A percentile compares a stretch with the other conserved stretches of the same genome.
phyloP scores from a whole-genome alignment of 2,329 filamentous ascomycete genomes.

The Tolypocladium album region DNA sequence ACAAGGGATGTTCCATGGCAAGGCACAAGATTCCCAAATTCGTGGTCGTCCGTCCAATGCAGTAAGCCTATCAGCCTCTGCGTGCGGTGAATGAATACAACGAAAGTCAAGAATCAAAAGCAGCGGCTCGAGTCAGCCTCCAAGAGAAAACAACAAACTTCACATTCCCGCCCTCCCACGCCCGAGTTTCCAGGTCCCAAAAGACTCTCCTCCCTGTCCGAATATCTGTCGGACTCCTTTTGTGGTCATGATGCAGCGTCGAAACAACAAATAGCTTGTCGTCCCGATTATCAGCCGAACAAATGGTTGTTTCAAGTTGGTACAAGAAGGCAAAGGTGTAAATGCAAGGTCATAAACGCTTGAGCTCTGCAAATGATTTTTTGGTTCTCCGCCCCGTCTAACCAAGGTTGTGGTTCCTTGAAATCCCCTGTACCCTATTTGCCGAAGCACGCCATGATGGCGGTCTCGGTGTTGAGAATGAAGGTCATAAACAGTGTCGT shows the following conservation, averaged over 20 bases:
- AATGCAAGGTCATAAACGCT: slow-evolving; percentile 29
- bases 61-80: slow-evolving; percentile 25
- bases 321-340: slow-evolving; percentile 32
- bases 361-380: slow-evolving; percentile 22
- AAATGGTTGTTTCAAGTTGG: slow-evolving; percentile 23
- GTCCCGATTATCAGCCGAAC: slow-evolving; percentile 15
- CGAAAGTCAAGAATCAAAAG: slow-evolving; percentile 34
- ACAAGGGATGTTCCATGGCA: background rate
- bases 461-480: slow-evolving; percentile 2
- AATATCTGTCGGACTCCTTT: slow-evolving; percentile 9
- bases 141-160: background rate
- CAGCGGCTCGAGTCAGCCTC: background rate
- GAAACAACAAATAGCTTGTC: slow-evolving; percentile 5
- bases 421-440: slow-evolving; percentile 13
- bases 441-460: slow-evolving; percentile 8
- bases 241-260: slow-evolving; percentile 19
- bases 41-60: slow-evolving; percentile 11
- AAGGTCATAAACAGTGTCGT: slow-evolving; percentile 7
- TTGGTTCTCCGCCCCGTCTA: slow-evolving; percentile 17
- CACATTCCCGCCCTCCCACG: slow-evolving; percentile 14
- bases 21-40: background rate
- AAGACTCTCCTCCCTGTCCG: slow-evolving; percentile 5
- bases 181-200: slow-evolving; percentile 10
- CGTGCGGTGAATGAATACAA: slow-evolving; percentile 35
- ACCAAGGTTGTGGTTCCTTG: slow-evolving; percentile 14